A percentile compares a stretch with the other conserved stretches of the same genome.
Evolutionary conservation across 352 stramenopile species (phyloP).

Genomic region (Globisporangium spiculum): DNA sequence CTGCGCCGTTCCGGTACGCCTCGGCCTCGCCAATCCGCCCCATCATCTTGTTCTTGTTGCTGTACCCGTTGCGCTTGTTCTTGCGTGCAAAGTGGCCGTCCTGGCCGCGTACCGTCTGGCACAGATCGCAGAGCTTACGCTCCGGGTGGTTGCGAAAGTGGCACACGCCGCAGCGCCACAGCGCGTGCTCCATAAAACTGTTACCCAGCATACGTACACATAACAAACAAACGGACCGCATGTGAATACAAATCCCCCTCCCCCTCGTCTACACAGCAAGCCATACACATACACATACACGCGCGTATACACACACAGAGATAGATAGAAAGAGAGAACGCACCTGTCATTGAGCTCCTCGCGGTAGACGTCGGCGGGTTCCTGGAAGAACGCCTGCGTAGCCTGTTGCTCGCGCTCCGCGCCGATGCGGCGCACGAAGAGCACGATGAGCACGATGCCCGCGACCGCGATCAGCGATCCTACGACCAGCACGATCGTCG

Average conservation of each 20-base stretch:
- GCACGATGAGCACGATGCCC: conserved; percentile 37
- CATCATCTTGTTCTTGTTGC: conserved; percentile 38
- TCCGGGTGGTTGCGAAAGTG: conserved; percentile 88
- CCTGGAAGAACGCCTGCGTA: conserved; percentile 50
- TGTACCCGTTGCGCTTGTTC: conserved; percentile 28
- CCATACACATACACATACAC: not conserved
- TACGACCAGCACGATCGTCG: conserved; percentile 33
- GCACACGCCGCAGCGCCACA: conserved; percentile 87
- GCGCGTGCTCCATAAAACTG: conserved; percentile 71
- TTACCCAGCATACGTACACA: not conserved
- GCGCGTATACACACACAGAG: no score
- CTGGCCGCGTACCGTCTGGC: conserved; percentile 62
- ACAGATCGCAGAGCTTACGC: conserved; percentile 81
- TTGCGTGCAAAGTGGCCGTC: conserved; percentile 42
- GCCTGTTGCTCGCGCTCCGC: conserved; percentile 35
- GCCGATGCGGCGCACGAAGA: conserved; percentile 39
- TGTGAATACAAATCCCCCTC: not conserved
- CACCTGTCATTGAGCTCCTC: conserved; percentile 81
- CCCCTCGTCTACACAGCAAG: not conserved
- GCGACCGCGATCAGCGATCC: conserved; percentile 44
- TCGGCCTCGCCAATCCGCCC: conserved; percentile 43
- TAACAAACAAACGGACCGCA: not conserved
- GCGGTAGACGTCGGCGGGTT: conserved; percentile 64
- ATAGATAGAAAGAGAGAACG: not conserved
- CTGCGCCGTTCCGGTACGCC: conserved; percentile 25